A percentile compares a stretch with the other conserved stretches of the same genome.
Evolutionary conservation across 495 filamentous ascomycete species (phyloP).

Genomic region (Daldinia vernicosa): DNA sequence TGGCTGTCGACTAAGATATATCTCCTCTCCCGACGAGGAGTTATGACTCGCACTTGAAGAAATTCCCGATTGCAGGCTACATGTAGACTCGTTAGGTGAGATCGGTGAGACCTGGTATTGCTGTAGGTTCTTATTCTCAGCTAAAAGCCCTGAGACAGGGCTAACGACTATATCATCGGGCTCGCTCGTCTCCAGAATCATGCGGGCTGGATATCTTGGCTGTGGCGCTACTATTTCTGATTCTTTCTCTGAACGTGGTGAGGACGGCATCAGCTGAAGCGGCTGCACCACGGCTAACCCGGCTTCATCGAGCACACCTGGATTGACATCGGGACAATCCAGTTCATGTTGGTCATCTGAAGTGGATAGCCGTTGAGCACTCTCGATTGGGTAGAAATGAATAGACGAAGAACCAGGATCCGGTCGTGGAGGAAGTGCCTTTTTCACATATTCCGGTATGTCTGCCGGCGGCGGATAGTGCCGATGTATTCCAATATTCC

Average conservation of each 20-base stretch:
- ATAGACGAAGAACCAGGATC: constrained; percentile 14
- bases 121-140: constrained; percentile 4
- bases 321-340: neutral
- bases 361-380: neutral
- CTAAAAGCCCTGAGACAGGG: constrained; percentile 18
- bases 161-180: constrained; percentile 20
- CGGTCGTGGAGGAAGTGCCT: constrained; percentile 33
- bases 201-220: constrained; percentile 19
- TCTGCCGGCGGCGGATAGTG: constrained; percentile 29
- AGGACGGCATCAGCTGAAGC: neutral
- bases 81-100: constrained; percentile 12
- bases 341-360: neutral
- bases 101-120: constrained; percentile 37
- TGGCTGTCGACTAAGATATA: neutral
- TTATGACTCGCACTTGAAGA: constrained; percentile 9
- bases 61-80: constrained; percentile 12
- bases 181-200: constrained; percentile 2
- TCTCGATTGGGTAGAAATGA: constrained; percentile 1
- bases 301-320: constrained; percentile 13
- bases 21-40: constrained; percentile 2
- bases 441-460: constrained; percentile 31
- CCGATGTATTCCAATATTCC: neutral
- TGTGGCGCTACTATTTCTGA: constrained; percentile 27
- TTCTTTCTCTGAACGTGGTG: neutral
- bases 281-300: constrained; percentile 19